These are phyloP conservation scores for Monotropa hypopitys DNA, from an alignment of 179 eudicot species.

Conservation along the genomic window DNA sequence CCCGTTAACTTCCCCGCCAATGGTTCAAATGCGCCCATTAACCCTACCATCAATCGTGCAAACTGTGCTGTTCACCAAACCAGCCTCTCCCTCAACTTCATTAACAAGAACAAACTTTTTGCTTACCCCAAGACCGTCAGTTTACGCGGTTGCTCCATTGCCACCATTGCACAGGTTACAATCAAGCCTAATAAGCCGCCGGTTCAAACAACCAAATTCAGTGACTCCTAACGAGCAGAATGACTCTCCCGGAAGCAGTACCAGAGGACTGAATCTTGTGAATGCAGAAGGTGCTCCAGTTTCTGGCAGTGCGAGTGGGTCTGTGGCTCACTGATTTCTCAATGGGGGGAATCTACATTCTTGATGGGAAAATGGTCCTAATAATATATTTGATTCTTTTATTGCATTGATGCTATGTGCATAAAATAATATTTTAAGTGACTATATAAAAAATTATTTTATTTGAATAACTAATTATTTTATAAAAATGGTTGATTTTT, in stretches of 20 bases:
- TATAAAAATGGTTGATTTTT: background rate
- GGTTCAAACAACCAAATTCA: background rate
- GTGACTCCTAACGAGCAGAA: background rate
- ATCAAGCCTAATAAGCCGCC: background rate
- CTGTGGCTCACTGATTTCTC: constrained; percentile 2
- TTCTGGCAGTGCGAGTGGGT: constrained; percentile 4
- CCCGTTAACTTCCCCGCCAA: background rate
- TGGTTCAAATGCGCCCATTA: background rate
- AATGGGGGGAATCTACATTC: background rate
- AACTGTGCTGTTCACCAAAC: background rate
- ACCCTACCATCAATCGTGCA: background rate
- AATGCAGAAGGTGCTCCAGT: background rate
- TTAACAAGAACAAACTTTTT: constrained; percentile 3
- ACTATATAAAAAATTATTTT: too few relatives aligned
- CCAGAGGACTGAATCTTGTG: background rate
- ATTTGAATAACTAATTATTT: background rate
- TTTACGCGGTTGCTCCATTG: constrained; percentile 10
- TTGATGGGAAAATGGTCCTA: background rate
- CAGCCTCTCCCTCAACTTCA: background rate
- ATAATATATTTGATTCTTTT: background rate
- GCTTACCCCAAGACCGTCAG: constrained; percentile 1
- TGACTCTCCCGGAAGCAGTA: background rate
- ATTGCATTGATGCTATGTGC: background rate
- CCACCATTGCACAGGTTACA: constrained; percentile 9
- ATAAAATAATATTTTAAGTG: too few relatives aligned